Conservation (phyloP, 2,329 filamentous ascomycete species). For the Ophiostoma ulmi region DNA sequence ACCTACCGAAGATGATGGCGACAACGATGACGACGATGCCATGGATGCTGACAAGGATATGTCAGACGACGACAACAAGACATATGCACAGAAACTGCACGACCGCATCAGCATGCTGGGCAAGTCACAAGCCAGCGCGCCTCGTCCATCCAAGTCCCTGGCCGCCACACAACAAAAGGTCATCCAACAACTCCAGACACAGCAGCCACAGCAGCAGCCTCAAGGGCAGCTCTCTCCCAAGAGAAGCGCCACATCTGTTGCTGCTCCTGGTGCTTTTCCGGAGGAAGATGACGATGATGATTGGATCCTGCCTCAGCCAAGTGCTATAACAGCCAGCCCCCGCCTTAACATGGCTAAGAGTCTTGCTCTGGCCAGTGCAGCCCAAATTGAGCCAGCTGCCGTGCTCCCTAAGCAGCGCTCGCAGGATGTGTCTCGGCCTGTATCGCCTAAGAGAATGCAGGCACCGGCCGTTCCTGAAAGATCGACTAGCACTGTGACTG, state of each 20-base stretch:
- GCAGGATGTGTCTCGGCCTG: conserved; percentile 30
- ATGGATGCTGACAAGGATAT: conserved; percentile 44
- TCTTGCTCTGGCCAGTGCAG: conserved; percentile 52
- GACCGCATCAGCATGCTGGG: conserved; percentile 79
- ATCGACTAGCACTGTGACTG: conserved; percentile 29
- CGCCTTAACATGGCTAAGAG: conserved; percentile 56
- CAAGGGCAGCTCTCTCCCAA: conserved; percentile 18
- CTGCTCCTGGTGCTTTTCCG: conserved; percentile 57
- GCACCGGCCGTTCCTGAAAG: conserved; percentile 18
- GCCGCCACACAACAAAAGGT: conserved; percentile 25
- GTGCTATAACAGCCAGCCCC: conserved; percentile 38
- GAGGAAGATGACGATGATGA: conserved; percentile 50
- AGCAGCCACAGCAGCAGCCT: conserved; percentile 17
- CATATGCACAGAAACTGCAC: conserved; percentile 87
- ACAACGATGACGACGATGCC: conserved; percentile 37
- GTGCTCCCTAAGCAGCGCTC: conserved; percentile 40
- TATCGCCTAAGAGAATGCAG: conserved; percentile 37
- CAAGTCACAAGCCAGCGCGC: conserved; percentile 48
- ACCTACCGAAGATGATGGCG: conserved; percentile 33
- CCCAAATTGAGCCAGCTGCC: conserved; percentile 50
- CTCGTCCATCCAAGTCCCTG: conserved; percentile 46
- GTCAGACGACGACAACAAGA: conserved; percentile 71
- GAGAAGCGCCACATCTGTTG: conserved; percentile 23
- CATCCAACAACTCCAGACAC: conserved; percentile 16
- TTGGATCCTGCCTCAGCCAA: conserved; percentile 55